Evolutionary conservation across 106 monocot species (phyloP).

Genomic region (Iris macrosiphon): DNA sequence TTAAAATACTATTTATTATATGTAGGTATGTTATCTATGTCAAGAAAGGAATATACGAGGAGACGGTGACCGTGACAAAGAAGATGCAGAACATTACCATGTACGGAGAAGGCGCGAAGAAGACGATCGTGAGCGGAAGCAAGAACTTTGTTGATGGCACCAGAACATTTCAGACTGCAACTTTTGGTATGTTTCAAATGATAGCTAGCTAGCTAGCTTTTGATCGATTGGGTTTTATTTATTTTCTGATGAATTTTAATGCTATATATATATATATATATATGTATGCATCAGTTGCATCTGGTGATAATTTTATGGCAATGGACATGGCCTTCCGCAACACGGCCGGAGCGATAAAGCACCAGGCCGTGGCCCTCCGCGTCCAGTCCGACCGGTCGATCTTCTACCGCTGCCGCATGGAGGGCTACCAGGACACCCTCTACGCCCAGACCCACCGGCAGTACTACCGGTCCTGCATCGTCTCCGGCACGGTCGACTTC

Average conservation of each 20-base stretch:
- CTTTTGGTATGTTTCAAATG: slow-evolving; percentile 1
- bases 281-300: slow-evolving; percentile 45
- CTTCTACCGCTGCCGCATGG: slow-evolving; percentile 57
- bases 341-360: slow-evolving; percentile 52
- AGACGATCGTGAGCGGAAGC: slow-evolving; percentile 11
- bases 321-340: slow-evolving; percentile 39
- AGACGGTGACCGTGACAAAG: slow-evolving; percentile 5
- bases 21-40: slow-evolving; percentile 20
- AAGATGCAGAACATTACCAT: slow-evolving; percentile 16
- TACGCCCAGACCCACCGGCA: slow-evolving; percentile 67
- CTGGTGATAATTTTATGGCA: slow-evolving; percentile 36
- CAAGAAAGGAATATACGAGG: slow-evolving; percentile 16
- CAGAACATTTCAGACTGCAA: slow-evolving; percentile 9
- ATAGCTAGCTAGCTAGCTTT: too few species aligned
- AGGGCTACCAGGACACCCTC: slow-evolving; percentile 82
- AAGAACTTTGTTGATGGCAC: slow-evolving; percentile 22
- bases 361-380: slow-evolving; percentile 70
- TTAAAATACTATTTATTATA: too few species aligned
- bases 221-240: too few species aligned
- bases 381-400: slow-evolving; percentile 57
- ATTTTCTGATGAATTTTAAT: too few species aligned
- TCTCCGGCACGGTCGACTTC: slow-evolving; percentile 77
- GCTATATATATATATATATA: too few species aligned
- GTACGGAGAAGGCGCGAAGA: slow-evolving; percentile 1
- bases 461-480: slow-evolving; percentile 72